These are phyloP conservation scores for Friedmanniomyces simplex DNA, from an alignment of 495 filamentous ascomycete species.

Conservation along the genomic window DNA sequence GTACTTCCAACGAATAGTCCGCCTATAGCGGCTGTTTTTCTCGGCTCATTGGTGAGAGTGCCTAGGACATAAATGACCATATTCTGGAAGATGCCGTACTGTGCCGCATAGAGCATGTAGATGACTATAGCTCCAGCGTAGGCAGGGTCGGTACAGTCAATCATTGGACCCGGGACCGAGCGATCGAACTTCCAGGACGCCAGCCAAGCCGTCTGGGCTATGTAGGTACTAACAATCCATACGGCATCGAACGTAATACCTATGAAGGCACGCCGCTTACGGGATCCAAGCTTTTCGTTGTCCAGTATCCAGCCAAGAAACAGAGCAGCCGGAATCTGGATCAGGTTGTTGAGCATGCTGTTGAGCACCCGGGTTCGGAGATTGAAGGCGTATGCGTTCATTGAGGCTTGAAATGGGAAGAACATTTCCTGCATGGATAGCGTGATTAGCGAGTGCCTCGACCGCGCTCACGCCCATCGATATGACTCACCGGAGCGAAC, in stretches of 20 bases:
- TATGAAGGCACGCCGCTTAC: background rate
- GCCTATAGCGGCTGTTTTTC: slow-evolving; percentile 1
- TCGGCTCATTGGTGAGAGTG: background rate
- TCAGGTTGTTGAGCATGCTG: slow-evolving; percentile 9
- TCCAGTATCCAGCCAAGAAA: slow-evolving; percentile 7
- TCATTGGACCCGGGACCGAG: slow-evolving; percentile 4
- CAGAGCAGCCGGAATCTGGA: slow-evolving; percentile 4
- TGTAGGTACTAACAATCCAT: background rate
- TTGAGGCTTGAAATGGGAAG: slow-evolving; percentile 7
- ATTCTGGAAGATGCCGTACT: slow-evolving; percentile 9
- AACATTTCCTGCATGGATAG: background rate
- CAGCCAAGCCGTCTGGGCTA: slow-evolving; percentile 6
- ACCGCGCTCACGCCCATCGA: background rate
- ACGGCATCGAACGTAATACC: slow-evolving; percentile 1
- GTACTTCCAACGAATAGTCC: slow-evolving; percentile 1
- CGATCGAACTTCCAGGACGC: slow-evolving; percentile 3
- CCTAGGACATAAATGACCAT: slow-evolving; percentile 1
- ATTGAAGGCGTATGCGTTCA: slow-evolving; percentile 14
- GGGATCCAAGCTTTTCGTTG: slow-evolving; percentile 6
- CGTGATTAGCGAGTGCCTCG: background rate
- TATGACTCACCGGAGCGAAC: background rate
- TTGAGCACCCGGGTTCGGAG: slow-evolving; percentile 8
- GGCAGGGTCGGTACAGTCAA: slow-evolving; percentile 9
- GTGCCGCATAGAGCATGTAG: slow-evolving; percentile 7
- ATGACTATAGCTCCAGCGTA: slow-evolving; percentile 5